Evolutionary conservation across 1,284 basidiomycete species (phyloP).

Genomic region (Moniliella sp.): DNA sequence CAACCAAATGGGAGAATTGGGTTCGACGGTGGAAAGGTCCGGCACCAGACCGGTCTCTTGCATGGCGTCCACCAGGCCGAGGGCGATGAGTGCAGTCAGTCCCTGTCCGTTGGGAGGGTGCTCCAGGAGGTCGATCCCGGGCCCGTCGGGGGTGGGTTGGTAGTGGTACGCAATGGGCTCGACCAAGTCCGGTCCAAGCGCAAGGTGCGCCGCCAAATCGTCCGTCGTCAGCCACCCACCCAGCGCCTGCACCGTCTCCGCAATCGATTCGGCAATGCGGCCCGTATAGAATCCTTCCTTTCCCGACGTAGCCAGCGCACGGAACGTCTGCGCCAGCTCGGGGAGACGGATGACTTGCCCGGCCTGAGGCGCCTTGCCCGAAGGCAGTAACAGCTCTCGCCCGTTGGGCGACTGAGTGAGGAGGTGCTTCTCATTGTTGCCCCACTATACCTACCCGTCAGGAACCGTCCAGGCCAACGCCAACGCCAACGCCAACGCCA

Average conservation of each 20-base stretch:
- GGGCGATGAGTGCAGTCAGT: constrained; percentile 69
- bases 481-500: too few relatives aligned
- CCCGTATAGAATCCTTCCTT: constrained; percentile 83
- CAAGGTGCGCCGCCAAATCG: constrained; percentile 54
- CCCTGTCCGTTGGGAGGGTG: constrained; percentile 89
- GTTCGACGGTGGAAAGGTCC: constrained; percentile 54
- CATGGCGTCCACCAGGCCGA: constrained; percentile 71
- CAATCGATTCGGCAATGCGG: constrained; percentile 64
- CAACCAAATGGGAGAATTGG: constrained; percentile 68
- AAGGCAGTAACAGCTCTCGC: constrained; percentile 52
- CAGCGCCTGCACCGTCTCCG: constrained; percentile 47
- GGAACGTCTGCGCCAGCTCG: constrained; percentile 62
- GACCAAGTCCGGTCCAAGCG: constrained; percentile 47
- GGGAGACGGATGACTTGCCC: constrained; percentile 39
- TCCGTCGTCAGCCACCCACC: constrained; percentile 75
- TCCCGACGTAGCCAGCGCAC: constrained; percentile 54
- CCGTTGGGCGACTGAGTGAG: constrained; percentile 43
- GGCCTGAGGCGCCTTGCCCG: constrained; percentile 44
- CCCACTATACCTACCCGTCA: too few relatives aligned
- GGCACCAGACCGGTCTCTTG: constrained; percentile 52
- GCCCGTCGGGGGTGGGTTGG: constrained; percentile 38
- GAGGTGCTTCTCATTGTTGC: constrained; percentile 54
- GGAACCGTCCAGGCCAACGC: too few relatives aligned
- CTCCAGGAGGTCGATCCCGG: constrained; percentile 54
- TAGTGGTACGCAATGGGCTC: constrained; percentile 79